Conservation (phyloP, 192 early-diverging fungal species). For the Haplosporangium gracile region DNA sequence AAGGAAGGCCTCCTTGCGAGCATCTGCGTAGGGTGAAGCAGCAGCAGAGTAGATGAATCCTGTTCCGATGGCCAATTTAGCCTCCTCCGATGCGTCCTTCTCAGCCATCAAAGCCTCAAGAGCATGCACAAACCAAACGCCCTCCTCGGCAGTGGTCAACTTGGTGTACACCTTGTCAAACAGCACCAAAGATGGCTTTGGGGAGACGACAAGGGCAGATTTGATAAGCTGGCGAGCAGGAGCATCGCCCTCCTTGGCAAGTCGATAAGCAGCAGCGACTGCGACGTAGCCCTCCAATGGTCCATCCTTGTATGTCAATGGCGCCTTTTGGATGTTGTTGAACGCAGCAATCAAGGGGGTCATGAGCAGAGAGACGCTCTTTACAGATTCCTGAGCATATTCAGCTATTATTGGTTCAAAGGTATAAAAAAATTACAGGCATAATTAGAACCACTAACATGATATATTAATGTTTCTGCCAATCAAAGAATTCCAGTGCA, state of each 20-base stretch:
- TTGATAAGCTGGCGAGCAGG: slow-evolving; percentile 44
- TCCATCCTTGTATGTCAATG: slow-evolving; percentile 69
- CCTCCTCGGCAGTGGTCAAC: slow-evolving; percentile 70
- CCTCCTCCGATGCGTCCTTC: slow-evolving; percentile 43
- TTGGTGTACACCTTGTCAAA: slow-evolving; percentile 90
- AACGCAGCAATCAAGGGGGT: slow-evolving; percentile 61
- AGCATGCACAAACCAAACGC: slow-evolving; percentile 76
- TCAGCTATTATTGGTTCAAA: slow-evolving; percentile 6
- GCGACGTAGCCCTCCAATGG: slow-evolving; percentile 76
- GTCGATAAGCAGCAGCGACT: slow-evolving; percentile 66
- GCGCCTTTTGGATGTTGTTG: slow-evolving; percentile 71
- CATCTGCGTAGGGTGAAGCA: slow-evolving; percentile 52
- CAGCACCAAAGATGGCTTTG: slow-evolving; percentile 81
- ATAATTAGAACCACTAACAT: neutral
- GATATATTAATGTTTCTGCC: no score
- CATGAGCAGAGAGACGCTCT: slow-evolving; percentile 57
- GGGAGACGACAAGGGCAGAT: slow-evolving; percentile 51
- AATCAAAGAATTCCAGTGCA: neutral
- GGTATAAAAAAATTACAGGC: neutral
- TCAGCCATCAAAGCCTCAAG: slow-evolving; percentile 63
- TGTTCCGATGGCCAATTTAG: slow-evolving; percentile 56
- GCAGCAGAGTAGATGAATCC: slow-evolving; percentile 73
- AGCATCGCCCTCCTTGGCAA: slow-evolving; percentile 39
- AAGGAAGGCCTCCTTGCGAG: slow-evolving; percentile 61
- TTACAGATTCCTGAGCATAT: slow-evolving; percentile 24